Conservation (phyloP, 495 filamentous ascomycete genomes). For the Aspergillus funiculosus region DNA sequence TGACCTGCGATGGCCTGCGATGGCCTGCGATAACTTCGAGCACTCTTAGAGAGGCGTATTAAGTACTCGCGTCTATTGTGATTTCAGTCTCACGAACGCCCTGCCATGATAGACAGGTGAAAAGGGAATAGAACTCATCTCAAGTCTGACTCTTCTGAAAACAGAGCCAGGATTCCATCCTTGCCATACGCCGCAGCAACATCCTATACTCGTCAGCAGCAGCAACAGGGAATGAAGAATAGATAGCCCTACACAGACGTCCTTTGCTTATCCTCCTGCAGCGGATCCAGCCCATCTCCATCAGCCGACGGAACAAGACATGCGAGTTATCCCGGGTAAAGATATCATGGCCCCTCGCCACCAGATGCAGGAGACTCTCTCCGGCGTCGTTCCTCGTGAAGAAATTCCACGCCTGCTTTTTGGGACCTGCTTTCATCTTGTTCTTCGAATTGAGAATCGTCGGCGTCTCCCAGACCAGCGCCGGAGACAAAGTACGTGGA, state of each 20-base stretch:
- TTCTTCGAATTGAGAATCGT: not conserved
- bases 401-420: not conserved
- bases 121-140: too few relatives aligned
- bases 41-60: too few relatives aligned
- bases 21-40: too few relatives aligned
- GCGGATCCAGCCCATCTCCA: slow-evolving; percentile 7
- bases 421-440: not conserved
- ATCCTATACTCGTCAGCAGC: slow-evolving; percentile 1
- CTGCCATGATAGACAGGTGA: too few relatives aligned
- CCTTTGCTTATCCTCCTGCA: slow-evolving; percentile 2
- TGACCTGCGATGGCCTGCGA: too few relatives aligned
- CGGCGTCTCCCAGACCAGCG: too few relatives aligned
- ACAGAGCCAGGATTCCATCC: not conserved
- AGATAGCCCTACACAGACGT: not conserved
- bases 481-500: not conserved
- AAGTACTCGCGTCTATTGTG: too few relatives aligned
- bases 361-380: slow-evolving; percentile 2
- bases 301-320: too few relatives aligned
- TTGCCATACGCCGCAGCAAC: slow-evolving; percentile 9
- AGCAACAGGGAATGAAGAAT: not conserved
- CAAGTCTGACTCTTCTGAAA: slow-evolving; percentile 13
- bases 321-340: not conserved
- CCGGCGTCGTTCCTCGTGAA: not conserved
- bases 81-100: too few relatives aligned
- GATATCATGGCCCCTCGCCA: not conserved